Percentiles rank a stretch among this genome's conserved stretches.
Evolutionary conservation across 2,329 filamentous ascomycete genomes (phyloP).

Genomic region (Talaromyces sp.): DNA sequence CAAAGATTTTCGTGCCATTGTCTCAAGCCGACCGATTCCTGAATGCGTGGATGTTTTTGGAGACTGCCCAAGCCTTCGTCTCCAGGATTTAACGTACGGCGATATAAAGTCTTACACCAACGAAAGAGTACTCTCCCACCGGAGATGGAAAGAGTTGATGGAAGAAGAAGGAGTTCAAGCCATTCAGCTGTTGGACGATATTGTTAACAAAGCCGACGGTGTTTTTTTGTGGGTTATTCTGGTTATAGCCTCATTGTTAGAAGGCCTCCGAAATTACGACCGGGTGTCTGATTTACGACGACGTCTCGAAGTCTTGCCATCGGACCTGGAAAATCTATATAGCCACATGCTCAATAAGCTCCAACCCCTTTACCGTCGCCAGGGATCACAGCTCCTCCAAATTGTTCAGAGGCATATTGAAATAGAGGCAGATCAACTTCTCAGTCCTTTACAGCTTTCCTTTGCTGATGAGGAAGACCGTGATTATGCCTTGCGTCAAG

Average conservation of each 20-base stretch:
- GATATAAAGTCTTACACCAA: background rate
- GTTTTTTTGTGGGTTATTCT: slow-evolving; percentile 23
- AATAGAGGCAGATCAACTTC: too few relatives aligned
- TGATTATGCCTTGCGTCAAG: too few relatives aligned
- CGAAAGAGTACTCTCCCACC: slow-evolving; percentile 10
- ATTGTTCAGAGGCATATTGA: too few relatives aligned
- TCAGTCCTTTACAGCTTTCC: too few relatives aligned
- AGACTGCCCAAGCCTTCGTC: background rate
- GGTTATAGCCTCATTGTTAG: slow-evolving; percentile 17
- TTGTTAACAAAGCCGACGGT: slow-evolving; percentile 12
- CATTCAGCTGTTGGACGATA: background rate
- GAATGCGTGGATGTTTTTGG: slow-evolving; percentile 8
- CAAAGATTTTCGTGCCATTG: slow-evolving; percentile 10
- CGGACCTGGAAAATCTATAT: slow-evolving; percentile 17
- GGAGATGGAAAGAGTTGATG: background rate
- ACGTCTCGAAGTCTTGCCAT: slow-evolving; percentile 14
- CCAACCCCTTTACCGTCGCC: too few relatives aligned
- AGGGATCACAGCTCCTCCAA: too few relatives aligned
- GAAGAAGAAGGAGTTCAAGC: background rate
- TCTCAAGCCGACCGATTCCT: slow-evolving; percentile 10
- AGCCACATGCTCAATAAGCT: slow-evolving; percentile 13
- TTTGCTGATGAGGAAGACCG: too few relatives aligned
- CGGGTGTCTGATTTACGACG: slow-evolving; percentile 10
- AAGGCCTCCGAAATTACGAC: slow-evolving; percentile 14
- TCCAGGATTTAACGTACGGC: background rate